These are phyloP conservation scores for Mucor lusitanicus DNA, from an alignment of 371 early-diverging fungal species.

Conservation along the genomic window DNA sequence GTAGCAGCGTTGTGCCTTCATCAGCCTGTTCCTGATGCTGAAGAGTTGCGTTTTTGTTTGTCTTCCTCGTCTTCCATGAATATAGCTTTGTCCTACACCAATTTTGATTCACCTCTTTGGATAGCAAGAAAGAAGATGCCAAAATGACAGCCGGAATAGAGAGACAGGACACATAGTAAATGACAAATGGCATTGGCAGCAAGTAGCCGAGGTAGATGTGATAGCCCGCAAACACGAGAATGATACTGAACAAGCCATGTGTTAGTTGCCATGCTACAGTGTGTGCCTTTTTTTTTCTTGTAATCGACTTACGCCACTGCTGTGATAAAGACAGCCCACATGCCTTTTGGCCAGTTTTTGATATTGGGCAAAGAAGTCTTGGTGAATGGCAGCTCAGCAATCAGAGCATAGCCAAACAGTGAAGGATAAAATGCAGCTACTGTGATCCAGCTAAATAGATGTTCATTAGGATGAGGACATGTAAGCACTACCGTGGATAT, in stretches of 20 bases:
- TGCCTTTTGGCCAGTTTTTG: constrained; percentile 65
- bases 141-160: constrained; percentile 54
- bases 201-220: constrained; percentile 58
- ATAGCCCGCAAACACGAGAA: constrained; percentile 61
- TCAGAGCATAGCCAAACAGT: constrained; percentile 61
- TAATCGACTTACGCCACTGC: constrained; percentile 45
- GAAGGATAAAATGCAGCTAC: constrained; percentile 71
- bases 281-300: too few relatives aligned
- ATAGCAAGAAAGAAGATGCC: constrained; percentile 28
- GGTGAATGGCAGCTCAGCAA: constrained; percentile 75
- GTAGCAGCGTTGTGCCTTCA: neutral
- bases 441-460: constrained; percentile 60
- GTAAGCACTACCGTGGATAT: neutral
- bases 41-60: neutral
- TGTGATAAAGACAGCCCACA: constrained; percentile 64
- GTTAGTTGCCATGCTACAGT: neutral
- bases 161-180: constrained; percentile 57
- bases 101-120: constrained; percentile 47
- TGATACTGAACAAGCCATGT: constrained; percentile 28
- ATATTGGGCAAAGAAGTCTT: constrained; percentile 70
- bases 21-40: neutral
- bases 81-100: constrained; percentile 23
- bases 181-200: constrained; percentile 38
- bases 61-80: neutral
- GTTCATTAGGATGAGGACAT: neutral